Evolutionary conservation across 164 flowering plant species (phyloP), one percentile per base, ranked within the genome.

Genomic region (Piper betle): DNA sequence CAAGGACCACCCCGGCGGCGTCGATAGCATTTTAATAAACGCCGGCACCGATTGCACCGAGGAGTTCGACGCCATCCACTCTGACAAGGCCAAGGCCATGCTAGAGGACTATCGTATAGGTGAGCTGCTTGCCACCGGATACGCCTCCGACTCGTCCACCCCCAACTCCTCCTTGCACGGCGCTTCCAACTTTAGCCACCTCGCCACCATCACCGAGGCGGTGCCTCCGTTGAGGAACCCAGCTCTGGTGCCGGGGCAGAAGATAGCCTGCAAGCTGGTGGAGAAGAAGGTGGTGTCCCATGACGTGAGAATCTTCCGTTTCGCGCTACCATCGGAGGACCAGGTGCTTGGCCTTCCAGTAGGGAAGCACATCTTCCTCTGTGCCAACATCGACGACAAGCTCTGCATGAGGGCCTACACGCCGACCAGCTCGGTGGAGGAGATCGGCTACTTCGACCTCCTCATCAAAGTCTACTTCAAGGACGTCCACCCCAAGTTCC

Each of bases 41-140:
- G 95, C 97, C 4, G 99, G 99, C 20, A 78, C 93, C 1, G 99
- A 94, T 60, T 88, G 96, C 74, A 86, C 97, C 8, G 99, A 94
- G 55, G 99, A 94, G 62, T 94, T 94, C 57, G 97, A 94, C 5
- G 95, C 96, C 37, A 90, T 94, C 17, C 99, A 94, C 78, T 94
- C 97, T 5, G 89, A 83, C 66, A 90, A 82, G 64, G 97, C 97
- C 54, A 88, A 86, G 81, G 79, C 81, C 37, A 65, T 94, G 69
- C 79, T 94, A 7, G 93, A 88, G 55, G 86, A 78, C 0, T 90
- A 75, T 55, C 73, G 88, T 1, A 75, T 88, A 11, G 97, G 99
- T 1, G 91, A 90, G 74, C 61, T 88, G 46, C 74, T 84, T 40
- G 71, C 86, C 8, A 70, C 82, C 0, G 87, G 83, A 9, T 79